Conservation (phyloP, 768 basidiomycete genomes). For the Lyophyllum shimeji region DNA sequence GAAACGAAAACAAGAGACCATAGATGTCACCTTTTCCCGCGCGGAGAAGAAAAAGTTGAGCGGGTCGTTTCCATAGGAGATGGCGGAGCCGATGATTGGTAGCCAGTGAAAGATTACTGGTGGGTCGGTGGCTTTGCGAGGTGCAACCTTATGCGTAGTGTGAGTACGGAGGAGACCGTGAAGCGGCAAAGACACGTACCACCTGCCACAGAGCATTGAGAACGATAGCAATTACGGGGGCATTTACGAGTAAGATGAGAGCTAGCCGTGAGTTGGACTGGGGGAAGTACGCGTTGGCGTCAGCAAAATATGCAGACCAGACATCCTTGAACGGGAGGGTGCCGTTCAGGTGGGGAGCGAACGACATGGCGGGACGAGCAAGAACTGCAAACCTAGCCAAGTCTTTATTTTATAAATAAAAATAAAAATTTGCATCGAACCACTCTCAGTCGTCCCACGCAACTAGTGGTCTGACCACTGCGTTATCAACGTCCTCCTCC, state of each 20-base stretch:
- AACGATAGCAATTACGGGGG: slow-evolving; percentile 65
- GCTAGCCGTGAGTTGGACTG: slow-evolving; percentile 35
- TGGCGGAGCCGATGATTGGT: slow-evolving; percentile 87
- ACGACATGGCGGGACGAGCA: slow-evolving; percentile 33
- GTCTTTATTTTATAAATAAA: slow-evolving; percentile 10
- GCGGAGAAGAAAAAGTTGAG: slow-evolving; percentile 82
- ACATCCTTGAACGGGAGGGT: slow-evolving; percentile 37
- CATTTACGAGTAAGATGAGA: slow-evolving; percentile 56
- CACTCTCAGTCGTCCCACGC: too few species aligned
- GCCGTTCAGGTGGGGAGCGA: slow-evolving; percentile 33
- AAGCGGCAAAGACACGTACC: slow-evolving; percentile 43
- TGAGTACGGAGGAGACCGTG: too few species aligned
- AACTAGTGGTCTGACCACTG: too few species aligned
- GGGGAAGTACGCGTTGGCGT: slow-evolving; percentile 38
- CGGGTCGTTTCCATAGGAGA: slow-evolving; percentile 90
- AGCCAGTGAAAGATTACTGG: slow-evolving; percentile 93
- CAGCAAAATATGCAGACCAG: slow-evolving; percentile 44
- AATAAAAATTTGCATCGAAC: slow-evolving; percentile 10
- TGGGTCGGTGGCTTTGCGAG: slow-evolving; percentile 70
- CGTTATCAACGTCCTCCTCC: too few species aligned
- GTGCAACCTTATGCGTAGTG: slow-evolving; percentile 68
- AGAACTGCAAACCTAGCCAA: not conserved
- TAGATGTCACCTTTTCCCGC: slow-evolving; percentile 73
- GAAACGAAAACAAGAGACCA: not conserved
- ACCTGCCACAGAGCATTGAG: slow-evolving; percentile 81